Evolutionary conservation across 805 yeast genomes (phyloP).

Genomic region (Monosporozyma siamensis): DNA sequence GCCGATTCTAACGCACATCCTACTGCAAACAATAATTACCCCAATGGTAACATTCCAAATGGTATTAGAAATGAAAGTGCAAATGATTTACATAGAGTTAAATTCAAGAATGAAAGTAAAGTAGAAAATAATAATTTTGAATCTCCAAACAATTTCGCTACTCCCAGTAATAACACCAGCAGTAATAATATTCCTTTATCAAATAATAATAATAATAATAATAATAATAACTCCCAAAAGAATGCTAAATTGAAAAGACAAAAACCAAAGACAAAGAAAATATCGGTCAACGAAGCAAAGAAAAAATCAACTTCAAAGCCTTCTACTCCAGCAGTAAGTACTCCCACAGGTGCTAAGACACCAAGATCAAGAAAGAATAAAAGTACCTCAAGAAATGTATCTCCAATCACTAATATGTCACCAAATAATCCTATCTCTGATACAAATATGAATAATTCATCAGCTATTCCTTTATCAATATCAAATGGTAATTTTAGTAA

Average conservation of each 20-base stretch:
- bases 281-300: not conserved
- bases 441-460: too few species aligned
- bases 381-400: not conserved
- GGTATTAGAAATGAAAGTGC: too few species aligned
- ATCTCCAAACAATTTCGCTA: too few species aligned
- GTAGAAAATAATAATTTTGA: too few species aligned
- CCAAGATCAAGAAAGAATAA: slow-evolving; percentile 1
- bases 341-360: not conserved
- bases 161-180: not conserved
- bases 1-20: too few species aligned
- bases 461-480: too few species aligned
- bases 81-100: too few species aligned
- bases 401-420: not conserved
- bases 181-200: not conserved
- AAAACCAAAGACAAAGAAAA: not conserved
- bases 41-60: too few species aligned
- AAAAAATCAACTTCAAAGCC: not conserved
- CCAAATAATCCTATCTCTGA: not conserved
- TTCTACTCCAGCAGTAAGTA: not conserved
- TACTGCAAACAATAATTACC: too few species aligned
- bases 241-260: not conserved
- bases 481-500: not conserved
- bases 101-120: too few species aligned
- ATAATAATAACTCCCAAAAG: not conserved
- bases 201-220: not conserved